These are phyloP conservation scores for Pseudozyma thailandica DNA, from an alignment of 1,284 basidiomycete species.

Conservation along the genomic window DNA sequence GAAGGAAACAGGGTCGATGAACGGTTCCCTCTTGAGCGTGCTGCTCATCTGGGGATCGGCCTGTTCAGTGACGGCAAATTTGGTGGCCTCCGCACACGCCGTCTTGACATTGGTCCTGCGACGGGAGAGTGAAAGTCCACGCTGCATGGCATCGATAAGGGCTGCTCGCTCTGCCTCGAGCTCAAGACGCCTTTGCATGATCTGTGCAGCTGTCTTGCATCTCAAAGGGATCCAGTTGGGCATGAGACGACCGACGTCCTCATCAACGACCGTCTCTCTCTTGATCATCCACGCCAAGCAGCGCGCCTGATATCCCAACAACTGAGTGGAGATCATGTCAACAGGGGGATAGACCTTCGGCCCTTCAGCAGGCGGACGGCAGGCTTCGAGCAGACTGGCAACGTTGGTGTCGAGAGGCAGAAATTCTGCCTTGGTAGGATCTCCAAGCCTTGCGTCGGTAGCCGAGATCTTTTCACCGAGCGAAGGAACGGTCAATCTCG, in stretches of 20 bases:
- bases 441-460: conserved; percentile 29
- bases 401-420: conserved; percentile 45
- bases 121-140: conserved; percentile 19
- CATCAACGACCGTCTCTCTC: conserved; percentile 32
- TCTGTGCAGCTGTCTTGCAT: conserved; percentile 20
- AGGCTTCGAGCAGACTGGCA: conserved; percentile 45
- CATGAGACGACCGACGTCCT: conserved; percentile 30
- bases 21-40: conserved; percentile 32
- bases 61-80: background rate
- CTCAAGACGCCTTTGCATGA: conserved; percentile 23
- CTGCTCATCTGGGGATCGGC: background rate
- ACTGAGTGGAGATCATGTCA: conserved; percentile 38
- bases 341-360: conserved; percentile 24
- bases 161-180: conserved; percentile 34
- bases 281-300: conserved; percentile 51
- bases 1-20: conserved; percentile 31
- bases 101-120: conserved; percentile 31
- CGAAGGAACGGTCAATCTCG: conserved; percentile 11
- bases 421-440: conserved; percentile 14
- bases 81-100: conserved; percentile 1
- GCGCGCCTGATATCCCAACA: conserved; percentile 46
- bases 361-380: conserved; percentile 35
- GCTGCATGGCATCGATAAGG: conserved; percentile 24
- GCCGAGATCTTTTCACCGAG: conserved; percentile 15
- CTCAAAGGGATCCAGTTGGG: conserved; percentile 45